Conservation (phyloP, 768 basidiomycete genomes). For the Termitomyces sp. region DNA sequence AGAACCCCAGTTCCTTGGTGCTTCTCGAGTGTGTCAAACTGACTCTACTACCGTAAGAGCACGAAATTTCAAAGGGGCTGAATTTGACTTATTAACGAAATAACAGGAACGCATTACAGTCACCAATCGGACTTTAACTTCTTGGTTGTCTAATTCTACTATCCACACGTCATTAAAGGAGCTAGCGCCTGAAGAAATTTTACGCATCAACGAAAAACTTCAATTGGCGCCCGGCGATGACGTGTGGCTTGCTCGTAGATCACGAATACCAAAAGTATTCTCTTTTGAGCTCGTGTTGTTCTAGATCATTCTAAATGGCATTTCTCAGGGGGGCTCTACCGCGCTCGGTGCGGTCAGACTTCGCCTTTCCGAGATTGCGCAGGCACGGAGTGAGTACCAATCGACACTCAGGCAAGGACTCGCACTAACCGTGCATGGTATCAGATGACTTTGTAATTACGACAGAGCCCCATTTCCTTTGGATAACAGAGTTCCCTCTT, state of each 20-base stretch:
- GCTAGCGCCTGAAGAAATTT: constrained; percentile 17
- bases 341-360: constrained; percentile 67
- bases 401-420: background rate
- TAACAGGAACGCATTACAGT: constrained; percentile 44
- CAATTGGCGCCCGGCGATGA: constrained; percentile 44
- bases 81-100: constrained; percentile 12
- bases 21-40: constrained; percentile 28
- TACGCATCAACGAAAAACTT: constrained; percentile 34
- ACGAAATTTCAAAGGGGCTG: background rate
- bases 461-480: constrained; percentile 73
- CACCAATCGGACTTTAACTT: constrained; percentile 35
- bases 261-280: constrained; percentile 45
- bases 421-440: constrained; percentile 10
- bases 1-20: constrained; percentile 35
- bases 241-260: constrained; percentile 52
- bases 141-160: constrained; percentile 40
- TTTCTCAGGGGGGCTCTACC: constrained; percentile 77
- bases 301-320: constrained; percentile 15
- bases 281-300: constrained; percentile 6
- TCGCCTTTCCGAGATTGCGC: constrained; percentile 60
- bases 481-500: constrained; percentile 94
- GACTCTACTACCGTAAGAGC: constrained; percentile 24
- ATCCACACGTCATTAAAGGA: constrained; percentile 14
- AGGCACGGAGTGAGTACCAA: constrained; percentile 46
- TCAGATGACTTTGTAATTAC: constrained; percentile 54